Base-by-base conservation (phyloP, 2,329 filamentous ascomycete species). In the Beauveria varroae region DNA sequence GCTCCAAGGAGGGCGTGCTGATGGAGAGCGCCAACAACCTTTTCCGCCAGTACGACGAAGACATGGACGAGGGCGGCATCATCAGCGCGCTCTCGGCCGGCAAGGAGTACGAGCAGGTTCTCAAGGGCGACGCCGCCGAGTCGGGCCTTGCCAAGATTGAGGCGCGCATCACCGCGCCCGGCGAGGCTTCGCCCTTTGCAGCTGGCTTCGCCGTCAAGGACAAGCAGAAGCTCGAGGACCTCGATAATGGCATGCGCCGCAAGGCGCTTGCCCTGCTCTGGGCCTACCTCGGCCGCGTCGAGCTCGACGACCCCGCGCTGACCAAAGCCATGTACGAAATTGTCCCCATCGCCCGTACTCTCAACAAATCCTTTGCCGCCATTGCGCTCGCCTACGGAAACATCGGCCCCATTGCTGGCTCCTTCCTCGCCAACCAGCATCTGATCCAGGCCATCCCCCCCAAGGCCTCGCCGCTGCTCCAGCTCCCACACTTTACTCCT, bases 21-120 rank as follows among this genome's bases (percentile, higher is more conserved):
- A 88, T 97, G 72, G 91, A 95, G 72, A 97, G 90, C 74, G 93
- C 96, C 67, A 96, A 96, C 74, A 93, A 91, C 66, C 84, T 99
- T 62, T 98, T 99, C 83, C 88, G 87, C 68, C 91, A 96, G 71
- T 99, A 96, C 76, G 86, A 90, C 65, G 93, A 96, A 60, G 84
- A 86, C 65, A 89, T 95, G 65, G 86, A 91, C 64, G 88, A 91
- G 68, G 89, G 88, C 49, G 91, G 87, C 62, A 86, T 97, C 61
- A 80, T 98, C 63, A 82, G 84, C 51, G 90, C 91, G 52, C 79
- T 98, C 61, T 97, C 91, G 75, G 85, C 85, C 28, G 95, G 93
- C 64, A 87, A 91, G 68, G 95, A 99, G 72, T 97, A 89, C 74
- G 86, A 90, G 65, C 81, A 88, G 8, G 78, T 89, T 37, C 80